These are phyloP conservation scores for Kazachstania psychrophila DNA, from an alignment of 805 yeast species.

Conservation along the genomic window DNA sequence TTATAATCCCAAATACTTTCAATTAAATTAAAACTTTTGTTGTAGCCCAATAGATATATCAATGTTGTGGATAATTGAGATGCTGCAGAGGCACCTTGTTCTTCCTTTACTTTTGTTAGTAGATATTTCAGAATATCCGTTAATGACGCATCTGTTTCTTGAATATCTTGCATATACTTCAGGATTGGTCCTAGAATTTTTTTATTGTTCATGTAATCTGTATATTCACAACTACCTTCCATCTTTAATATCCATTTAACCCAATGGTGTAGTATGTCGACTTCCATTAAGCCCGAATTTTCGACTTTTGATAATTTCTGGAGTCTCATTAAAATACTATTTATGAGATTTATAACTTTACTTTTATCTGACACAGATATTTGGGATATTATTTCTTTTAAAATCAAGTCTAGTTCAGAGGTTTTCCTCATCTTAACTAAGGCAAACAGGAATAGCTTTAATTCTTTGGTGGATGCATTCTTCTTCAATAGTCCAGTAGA, in stretches of 20 bases:
- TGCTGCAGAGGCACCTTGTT: slow-evolving; percentile 16
- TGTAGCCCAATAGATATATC: slow-evolving; percentile 14
- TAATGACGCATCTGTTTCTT: background rate
- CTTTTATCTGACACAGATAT: slow-evolving; percentile 14
- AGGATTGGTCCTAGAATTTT: slow-evolving; percentile 14
- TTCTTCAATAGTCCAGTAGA: slow-evolving; percentile 1
- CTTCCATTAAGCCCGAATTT: slow-evolving; percentile 1
- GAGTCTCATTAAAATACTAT: slow-evolving; percentile 11
- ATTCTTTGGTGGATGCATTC: slow-evolving; percentile 12
- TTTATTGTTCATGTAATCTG: slow-evolving; percentile 14
- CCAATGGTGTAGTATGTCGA: slow-evolving; percentile 17
- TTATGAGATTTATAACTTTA: slow-evolving; percentile 12
- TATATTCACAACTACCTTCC: slow-evolving; percentile 23
- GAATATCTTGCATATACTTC: slow-evolving; percentile 9
- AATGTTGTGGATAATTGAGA: slow-evolving; percentile 26
- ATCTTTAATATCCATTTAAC: slow-evolving; percentile 16
- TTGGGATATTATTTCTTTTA: slow-evolving; percentile 16
- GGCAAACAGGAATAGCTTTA: slow-evolving; percentile 15
- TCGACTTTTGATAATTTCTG: background rate
- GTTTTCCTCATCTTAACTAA: slow-evolving; percentile 10
- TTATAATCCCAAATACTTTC: slow-evolving; percentile 30
- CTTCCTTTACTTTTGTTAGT: slow-evolving; percentile 9
- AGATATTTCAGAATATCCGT: slow-evolving; percentile 1
- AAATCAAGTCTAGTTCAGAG: slow-evolving; percentile 8
- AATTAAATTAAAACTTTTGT: slow-evolving; percentile 9